Evolutionary conservation across 805 yeast genomes (phyloP), one percentile per base, ranked within the genome.

Genomic region (Starmerella davenportii): DNA sequence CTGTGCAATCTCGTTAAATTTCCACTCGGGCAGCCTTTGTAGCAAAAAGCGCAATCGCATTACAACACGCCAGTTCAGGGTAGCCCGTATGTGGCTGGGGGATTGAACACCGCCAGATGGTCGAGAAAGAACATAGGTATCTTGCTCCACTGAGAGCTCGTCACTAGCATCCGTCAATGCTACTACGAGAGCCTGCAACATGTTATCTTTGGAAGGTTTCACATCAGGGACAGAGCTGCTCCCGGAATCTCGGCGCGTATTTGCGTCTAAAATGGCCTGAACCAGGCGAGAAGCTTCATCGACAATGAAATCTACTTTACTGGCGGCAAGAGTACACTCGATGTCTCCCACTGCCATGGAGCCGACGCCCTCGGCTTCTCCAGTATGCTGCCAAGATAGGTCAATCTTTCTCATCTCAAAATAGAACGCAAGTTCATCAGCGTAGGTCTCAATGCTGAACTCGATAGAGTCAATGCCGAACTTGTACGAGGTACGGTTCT

Each of bases 41-140:
- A 74, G 55, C 18, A 85, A 70, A 53, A 87, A 92, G 23, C 95
- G 66, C 32, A 90, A 57, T 28, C 94, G 65, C 2, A 82, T 72
- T 32, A 81, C 63, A 17, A 85, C 68, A 49, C 81, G 79, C 98
- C 98, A 90, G 50, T 92, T 73, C 47, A 82, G 80, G 43, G 73
- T 71, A 19, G 76, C 70, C 45, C 98, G 63, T 2, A 82, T 72
- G 57, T 85, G 95, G 19, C 74, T 69, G 16, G 66, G 64, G 2
- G 84, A 68, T 38, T 94, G 64, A 35, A 81, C 69, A 23, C 82
- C 72, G 49, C 79, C 75, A 0, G 95, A 77, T 0, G 95, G 95
- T 37, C 82, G 76, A 1, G 95, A 85, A 38, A 87, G 67, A 16
- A 84, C 94, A 4, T 80, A 73, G 0, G 96, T 92, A 50, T 90